Base-by-base conservation (phyloP, 2,329 filamentous ascomycete genomes). In the Pseudogymnoascus sp. region DNA sequence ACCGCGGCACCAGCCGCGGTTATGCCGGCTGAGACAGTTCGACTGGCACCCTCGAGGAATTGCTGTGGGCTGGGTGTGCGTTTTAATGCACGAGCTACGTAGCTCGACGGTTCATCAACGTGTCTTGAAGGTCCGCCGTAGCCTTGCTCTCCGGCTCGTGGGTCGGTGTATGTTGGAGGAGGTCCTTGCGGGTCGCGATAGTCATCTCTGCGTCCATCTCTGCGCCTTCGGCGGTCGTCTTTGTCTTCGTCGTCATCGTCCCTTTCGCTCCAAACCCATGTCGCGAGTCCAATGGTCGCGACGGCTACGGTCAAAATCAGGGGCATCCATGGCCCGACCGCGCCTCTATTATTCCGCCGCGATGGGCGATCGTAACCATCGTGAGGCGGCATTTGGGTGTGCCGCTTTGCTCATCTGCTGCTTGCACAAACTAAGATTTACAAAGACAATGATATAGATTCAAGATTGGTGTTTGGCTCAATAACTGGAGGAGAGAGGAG, bases 261-360 rank as follows among this genome's bases (percentile, higher is more conserved):
- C 70, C 91, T 88, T 77, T 96, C 92, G 74, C 89, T 95, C 92
- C 92, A 96, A 64, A 92, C 85, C 93, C 93, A 97, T 63, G 91
- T 91, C 60, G 88, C 92, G 58, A 96, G 78, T 35, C 92, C 92
- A 62, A 90, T 87, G 21, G 92, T 91, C 64, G 93, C 93, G 68
- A 95, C 85, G 55, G 91, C 92, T 63, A 96, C 86, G 59, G 92
- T 97, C 66, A 96, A 77, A 67, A 87, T 88, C 62, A 97, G 82
- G 65, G 93, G 93, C 64, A 96, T 84, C 91, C 92, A 97, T 77
- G 95, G 93, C 71, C 87, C 84, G 77, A 90, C 84, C 68, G 85
- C 82, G 73, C 82, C 79, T 74, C 82, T 80, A 55, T 81, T 74
- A 76, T 81, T 74, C 82, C 79, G 69, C 62, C 70, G 70, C 63